Percentiles rank a stretch among this genome's conserved stretches.
phyloP scores from a whole-genome alignment of 257 asterid genomes.

The Cynanchum wilfordii region DNA sequence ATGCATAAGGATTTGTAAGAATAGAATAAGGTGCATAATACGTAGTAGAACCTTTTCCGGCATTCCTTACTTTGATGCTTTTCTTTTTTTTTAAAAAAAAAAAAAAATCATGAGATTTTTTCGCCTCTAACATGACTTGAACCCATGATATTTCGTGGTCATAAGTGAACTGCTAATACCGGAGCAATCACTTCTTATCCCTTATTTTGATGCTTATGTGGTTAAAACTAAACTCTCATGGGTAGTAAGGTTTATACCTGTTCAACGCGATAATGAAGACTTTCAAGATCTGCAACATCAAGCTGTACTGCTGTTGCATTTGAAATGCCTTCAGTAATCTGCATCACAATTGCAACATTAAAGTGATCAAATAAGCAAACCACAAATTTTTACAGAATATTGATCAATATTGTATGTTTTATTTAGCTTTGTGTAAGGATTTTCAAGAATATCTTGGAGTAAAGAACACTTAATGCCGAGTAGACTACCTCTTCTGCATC shows the following conservation, averaged over 20 bases:
- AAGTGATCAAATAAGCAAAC: neutral
- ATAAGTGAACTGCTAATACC: too few species aligned
- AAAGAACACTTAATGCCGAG: neutral
- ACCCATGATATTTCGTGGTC: too few species aligned
- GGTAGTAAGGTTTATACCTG: conserved; percentile 38
- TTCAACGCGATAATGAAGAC: conserved; percentile 42
- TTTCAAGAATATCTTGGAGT: neutral
- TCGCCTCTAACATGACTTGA: too few species aligned
- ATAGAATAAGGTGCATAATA: neutral
- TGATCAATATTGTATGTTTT: neutral
- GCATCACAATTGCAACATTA: conserved; percentile 14
- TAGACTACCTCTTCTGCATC: conserved; percentile 83
- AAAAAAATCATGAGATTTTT: too few species aligned
- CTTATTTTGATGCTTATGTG: too few species aligned
- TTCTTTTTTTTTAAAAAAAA: too few species aligned
- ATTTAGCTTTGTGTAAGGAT: neutral
- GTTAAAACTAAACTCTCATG: neutral
- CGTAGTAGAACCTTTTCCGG: neutral
- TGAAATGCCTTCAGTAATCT: conserved; percentile 66
- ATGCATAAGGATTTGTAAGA: conserved; percentile 1
- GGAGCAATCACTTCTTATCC: too few species aligned
- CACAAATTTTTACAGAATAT: neutral
- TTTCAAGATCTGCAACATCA: conserved; percentile 49
- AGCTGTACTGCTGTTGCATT: conserved; percentile 81
- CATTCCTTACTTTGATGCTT: too few species aligned